Percentiles rank a stretch among this genome's conserved stretches.
Conservation (phyloP, 805 yeast species). For the Starmerella potacharoeniae region DNA sequence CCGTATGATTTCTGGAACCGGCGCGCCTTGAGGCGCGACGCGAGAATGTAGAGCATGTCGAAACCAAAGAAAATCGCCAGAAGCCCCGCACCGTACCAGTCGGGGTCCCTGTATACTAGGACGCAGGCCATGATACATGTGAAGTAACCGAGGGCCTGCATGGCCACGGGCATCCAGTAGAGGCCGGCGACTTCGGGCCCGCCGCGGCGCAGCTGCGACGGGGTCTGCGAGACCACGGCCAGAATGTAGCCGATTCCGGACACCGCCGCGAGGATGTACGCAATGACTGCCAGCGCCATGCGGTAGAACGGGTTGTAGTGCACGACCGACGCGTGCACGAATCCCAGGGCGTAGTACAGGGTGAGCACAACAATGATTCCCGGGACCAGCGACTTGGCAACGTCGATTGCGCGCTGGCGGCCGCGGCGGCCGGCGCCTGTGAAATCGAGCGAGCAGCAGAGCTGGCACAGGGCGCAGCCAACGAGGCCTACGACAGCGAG, state of each 20-base stretch:
- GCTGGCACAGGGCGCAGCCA: slow-evolving; percentile 6
- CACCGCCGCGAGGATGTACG: background rate
- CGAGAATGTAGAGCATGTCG: background rate
- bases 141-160: slow-evolving; percentile 21
- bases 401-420: background rate
- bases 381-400: background rate
- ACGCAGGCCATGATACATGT: slow-evolving; percentile 11
- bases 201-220: slow-evolving; percentile 2
- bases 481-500: background rate
- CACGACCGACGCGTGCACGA: background rate
- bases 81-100: slow-evolving; percentile 16
- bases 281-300: background rate
- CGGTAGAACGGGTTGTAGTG: slow-evolving; percentile 5
- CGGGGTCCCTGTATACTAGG: slow-evolving; percentile 17
- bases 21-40: background rate
- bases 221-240: background rate
- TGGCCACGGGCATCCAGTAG: slow-evolving; percentile 18
- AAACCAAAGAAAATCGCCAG: slow-evolving; percentile 1
- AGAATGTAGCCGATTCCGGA: background rate
- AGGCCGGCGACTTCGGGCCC: slow-evolving; percentile 15
- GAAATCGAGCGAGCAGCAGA: slow-evolving; percentile 8
- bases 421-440: slow-evolving; percentile 6
- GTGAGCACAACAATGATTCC: background rate
- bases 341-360: background rate
- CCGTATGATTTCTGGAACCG: slow-evolving; percentile 5